Base-by-base conservation (phyloP, 352 stramenopile species). In the Hyaloperonospora arabidopsidis region DNA sequence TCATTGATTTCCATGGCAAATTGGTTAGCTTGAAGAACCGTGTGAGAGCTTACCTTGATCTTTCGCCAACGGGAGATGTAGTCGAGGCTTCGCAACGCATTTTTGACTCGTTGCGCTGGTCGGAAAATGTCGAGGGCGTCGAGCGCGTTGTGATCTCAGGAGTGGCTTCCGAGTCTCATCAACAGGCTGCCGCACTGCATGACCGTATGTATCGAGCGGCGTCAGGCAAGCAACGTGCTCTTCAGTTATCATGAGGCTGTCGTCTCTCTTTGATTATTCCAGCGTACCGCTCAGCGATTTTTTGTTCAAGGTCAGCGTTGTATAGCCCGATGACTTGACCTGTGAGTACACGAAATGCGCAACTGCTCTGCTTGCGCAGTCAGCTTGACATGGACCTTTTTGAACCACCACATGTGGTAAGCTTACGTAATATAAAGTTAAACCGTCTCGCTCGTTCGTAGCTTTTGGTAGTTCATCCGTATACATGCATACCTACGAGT, bases 61-160 rank as follows among this genome's bases (percentile, higher is more conserved):
- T 96, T 17, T 94, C 85, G 5, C 54, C 73, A 0, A 49, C 38
- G 1, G 87, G 87, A 14, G 73, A 92, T 55, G 62, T 93, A 7
- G 35, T 55, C 0, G 79, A 91, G 40, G 86, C 84, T 10, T 88
- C 82, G 25, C 68, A 86, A 28, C 59, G 70, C 46, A 85, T 96
- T 47, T 96, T 95, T 25, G 84, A 89, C 51, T 71, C 76, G 36
- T 48, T 96, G 61, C 81, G 87, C 34, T 93, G 84, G 82, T 76
- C 84, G 0, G 87, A 96, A 60, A 79, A 72, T 46, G 70, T 95
- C 12, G 55, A 70, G 0, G 72, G 58, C 18, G 87, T 89, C 22
- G 64, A 86, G 66, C 77, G 79, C 13, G 77, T 92, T 11, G 53
- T 92, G 28, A 75, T 93, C 45, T 73, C 74, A 0, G 78, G 84